Percentiles rank a stretch among this genome's conserved stretches.
Evolutionary conservation across 2,329 filamentous ascomycete genomes (phyloP).

Genomic region (Bipolaris victoriae): DNA sequence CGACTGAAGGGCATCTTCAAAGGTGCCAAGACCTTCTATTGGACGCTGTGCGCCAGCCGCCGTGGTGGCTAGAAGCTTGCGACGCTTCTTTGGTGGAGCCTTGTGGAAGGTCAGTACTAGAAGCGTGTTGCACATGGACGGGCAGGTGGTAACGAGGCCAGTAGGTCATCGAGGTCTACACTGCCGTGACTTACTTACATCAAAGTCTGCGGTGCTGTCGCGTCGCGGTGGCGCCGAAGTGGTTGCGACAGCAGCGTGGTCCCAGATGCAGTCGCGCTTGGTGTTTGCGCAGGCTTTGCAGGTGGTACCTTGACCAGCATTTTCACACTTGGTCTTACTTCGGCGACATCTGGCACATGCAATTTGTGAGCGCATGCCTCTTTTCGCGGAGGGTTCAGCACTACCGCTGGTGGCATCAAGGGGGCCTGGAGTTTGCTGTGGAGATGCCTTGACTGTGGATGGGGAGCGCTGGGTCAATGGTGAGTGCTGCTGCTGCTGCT

Average conservation of each 20-base stretch:
- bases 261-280: slow-evolving; percentile 75
- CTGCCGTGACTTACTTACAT: slow-evolving; percentile 25
- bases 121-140: not conserved
- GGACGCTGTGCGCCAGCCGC: slow-evolving; percentile 29
- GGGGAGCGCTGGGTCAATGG: slow-evolving; percentile 35
- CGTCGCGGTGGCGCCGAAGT: slow-evolving; percentile 50
- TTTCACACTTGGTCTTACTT: slow-evolving; percentile 88
- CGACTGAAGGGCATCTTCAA: slow-evolving; percentile 66
- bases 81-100: slow-evolving; percentile 33
- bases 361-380: slow-evolving; percentile 75
- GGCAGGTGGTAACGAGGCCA: not conserved
- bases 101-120: slow-evolving; percentile 9
- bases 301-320: slow-evolving; percentile 71
- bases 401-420: slow-evolving; percentile 27
- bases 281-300: slow-evolving; percentile 78
- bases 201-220: slow-evolving; percentile 37
- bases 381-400: slow-evolving; percentile 27
- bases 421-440: slow-evolving; percentile 34
- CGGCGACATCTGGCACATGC: slow-evolving; percentile 77
- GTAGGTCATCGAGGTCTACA: not conserved
- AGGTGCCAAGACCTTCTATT: slow-evolving; percentile 53
- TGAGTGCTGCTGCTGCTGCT: slow-evolving; percentile 28
- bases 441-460: slow-evolving; percentile 39
- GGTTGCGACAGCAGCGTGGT: slow-evolving; percentile 54
- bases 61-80: slow-evolving; percentile 49